Evolutionary conservation across 805 yeast genomes (phyloP), one percentile per base, ranked within the genome.

Genomic region (Maudiozyma saulgeensis): DNA sequence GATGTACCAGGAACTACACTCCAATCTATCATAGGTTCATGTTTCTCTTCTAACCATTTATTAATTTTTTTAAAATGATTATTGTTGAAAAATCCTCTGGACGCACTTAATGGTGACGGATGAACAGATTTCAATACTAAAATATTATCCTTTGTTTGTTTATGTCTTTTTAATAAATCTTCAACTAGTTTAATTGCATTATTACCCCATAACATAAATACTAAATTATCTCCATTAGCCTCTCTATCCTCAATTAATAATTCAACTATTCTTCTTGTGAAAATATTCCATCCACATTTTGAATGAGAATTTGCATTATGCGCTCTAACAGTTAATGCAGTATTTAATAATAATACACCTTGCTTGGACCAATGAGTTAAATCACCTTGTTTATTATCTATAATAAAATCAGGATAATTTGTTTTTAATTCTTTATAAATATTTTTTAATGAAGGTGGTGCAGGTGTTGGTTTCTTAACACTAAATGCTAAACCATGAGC

Each of bases 401-500:
- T 67, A 44, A 67, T 69, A 60, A 87, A 90, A 12, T 80, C 80
- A 0, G 95, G 85, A 57, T 82, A 91, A 55, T 84, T 85, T 53
- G 82, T 80, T 47, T 73, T 68, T 13, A 93, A 67, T 18, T 87
- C 82, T 60, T 88, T 91, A 71, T 83, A 93, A 49, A 93, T 93
- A 62, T 93, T 93, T 45, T 78, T 73, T 50, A 93, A 71, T 1
- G 96, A 88, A 1, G 95, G 93, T 0, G 99, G 98, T 1, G 93
- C 84, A 1, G 80, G 79, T 0, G 88, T 82, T 1, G 96, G 95
- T 32, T 85, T 84, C 49, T 80, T 75, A 1, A 93, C 98, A 19
- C 95, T 85, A 58, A 93, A 93, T 3, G 99, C 98, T 28, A 93
- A 70, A 0, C 99, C 99, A 61, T 93, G 99, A 0, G 99, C 99